These are phyloP conservation scores for Suillus ampliporus DNA, from an alignment of 768 basidiomycete genomes.

Conservation along the genomic window DNA sequence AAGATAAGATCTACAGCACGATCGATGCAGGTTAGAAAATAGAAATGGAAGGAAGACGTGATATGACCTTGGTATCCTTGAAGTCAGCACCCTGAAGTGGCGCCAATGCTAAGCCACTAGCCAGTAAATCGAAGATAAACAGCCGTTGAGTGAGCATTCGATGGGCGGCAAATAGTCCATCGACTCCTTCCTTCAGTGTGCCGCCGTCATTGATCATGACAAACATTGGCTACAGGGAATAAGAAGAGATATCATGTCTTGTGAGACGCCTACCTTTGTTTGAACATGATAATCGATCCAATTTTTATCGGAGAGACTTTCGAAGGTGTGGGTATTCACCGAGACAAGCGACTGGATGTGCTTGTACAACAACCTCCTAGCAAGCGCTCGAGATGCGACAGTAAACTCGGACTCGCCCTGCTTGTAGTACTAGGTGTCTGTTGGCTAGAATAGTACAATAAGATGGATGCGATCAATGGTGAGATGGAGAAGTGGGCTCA, in stretches of 20 bases:
- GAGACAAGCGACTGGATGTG: conserved; percentile 49
- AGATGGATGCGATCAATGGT: not conserved
- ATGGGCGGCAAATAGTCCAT: conserved; percentile 21
- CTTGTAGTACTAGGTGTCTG: conserved; percentile 47
- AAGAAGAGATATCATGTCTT: not conserved
- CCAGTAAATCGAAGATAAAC: conserved; percentile 55
- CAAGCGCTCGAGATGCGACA: conserved; percentile 54
- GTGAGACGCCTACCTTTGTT: conserved; percentile 42
- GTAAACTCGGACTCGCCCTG: conserved; percentile 41
- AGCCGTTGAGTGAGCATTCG: conserved; percentile 53
- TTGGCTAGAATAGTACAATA: conserved; percentile 40
- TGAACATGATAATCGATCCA: conserved; percentile 53
- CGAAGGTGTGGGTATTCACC: conserved; percentile 53
- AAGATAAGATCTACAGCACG: conserved; percentile 56
- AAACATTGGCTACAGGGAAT: conserved; percentile 62
- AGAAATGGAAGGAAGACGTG: not conserved
- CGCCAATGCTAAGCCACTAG: conserved; percentile 53
- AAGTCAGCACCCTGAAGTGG: conserved; percentile 61
- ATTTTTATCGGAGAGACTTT: conserved; percentile 46
- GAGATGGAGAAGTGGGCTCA: conserved; percentile 20
- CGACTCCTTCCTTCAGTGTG: conserved; percentile 15
- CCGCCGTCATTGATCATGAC: conserved; percentile 65
- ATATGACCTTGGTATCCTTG: conserved; percentile 62
- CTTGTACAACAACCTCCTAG: conserved; percentile 54
- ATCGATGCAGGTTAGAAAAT: not conserved